These are phyloP conservation scores for Stagonosporopsis chrysanthemi DNA, from an alignment of 2,329 filamentous ascomycete species.

Conservation along the genomic window DNA sequence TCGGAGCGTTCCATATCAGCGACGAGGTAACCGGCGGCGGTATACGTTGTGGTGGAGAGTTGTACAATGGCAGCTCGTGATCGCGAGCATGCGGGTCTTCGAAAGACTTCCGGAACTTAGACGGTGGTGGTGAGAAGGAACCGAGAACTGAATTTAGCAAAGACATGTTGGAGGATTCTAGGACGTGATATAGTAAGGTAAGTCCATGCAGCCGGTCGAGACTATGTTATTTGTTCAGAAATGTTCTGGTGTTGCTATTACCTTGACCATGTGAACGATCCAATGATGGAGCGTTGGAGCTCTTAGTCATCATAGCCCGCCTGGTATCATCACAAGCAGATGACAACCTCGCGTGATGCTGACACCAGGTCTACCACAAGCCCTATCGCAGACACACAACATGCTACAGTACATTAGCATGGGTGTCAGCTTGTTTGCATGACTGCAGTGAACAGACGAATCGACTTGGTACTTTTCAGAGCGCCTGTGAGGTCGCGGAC, in stretches of 20 bases:
- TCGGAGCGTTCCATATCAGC: conserved; percentile 42
- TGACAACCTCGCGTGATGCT: conserved; percentile 23
- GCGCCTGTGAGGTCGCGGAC: not conserved
- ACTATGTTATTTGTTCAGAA: conserved; percentile 31
- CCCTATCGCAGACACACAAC: not conserved
- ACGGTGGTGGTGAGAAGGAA: conserved; percentile 44
- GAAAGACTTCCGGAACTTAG: conserved; percentile 45
- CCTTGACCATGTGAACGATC: conserved; percentile 39
- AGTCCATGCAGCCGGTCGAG: conserved; percentile 13
- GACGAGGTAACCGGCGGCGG: conserved; percentile 46
- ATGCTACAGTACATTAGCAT: not conserved
- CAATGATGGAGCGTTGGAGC: conserved; percentile 29
- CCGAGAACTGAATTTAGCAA: conserved; percentile 48
- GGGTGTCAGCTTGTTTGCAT: not conserved
- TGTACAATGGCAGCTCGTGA: conserved; percentile 46
- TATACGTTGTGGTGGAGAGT: conserved; percentile 44
- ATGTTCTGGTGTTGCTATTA: conserved; percentile 28
- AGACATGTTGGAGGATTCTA: conserved; percentile 34
- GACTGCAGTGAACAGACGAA: not conserved
- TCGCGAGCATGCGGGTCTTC: conserved; percentile 46
- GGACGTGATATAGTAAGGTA: not conserved
- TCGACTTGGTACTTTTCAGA: not conserved
- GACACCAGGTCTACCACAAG: not conserved
- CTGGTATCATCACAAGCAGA: conserved; percentile 7
- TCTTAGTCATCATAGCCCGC: conserved; percentile 9